Evolutionary conservation across 495 filamentous ascomycete genomes (phyloP).

Genomic region (Annulohypoxylon moriforme): DNA sequence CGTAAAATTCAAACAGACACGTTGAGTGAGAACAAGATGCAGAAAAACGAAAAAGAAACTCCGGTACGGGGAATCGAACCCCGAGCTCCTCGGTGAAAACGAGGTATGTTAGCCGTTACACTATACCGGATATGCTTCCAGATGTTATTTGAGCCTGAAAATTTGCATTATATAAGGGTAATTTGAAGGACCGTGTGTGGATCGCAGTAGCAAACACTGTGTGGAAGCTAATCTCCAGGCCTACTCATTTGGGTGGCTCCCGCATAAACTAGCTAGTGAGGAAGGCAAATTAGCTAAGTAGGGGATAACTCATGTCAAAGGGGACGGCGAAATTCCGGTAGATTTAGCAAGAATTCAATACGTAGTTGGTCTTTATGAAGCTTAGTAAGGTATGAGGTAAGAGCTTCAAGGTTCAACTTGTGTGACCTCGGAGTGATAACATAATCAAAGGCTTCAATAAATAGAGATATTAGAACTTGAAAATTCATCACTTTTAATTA

Average conservation of each 20-base stretch:
- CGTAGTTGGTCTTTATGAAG: too few species aligned
- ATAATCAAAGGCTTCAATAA: too few species aligned
- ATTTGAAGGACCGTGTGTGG: not conserved
- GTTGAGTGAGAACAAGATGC: not conserved
- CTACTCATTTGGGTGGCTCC: not conserved
- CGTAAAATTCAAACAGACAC: not conserved
- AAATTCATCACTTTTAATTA: too few species aligned
- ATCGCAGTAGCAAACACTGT: not conserved
- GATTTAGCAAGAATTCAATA: not conserved
- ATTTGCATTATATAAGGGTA: not conserved
- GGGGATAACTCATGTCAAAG: not conserved
- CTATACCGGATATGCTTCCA: conserved; percentile 37
- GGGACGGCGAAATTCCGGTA: not conserved
- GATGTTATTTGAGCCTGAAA: not conserved
- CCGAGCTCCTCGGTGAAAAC: conserved; percentile 59
- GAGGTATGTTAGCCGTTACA: conserved; percentile 49
- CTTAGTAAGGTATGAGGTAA: not conserved
- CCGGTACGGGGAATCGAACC: conserved; percentile 65
- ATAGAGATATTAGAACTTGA: too few species aligned
- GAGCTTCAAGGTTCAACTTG: too few species aligned
- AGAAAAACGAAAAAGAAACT: conserved; percentile 39
- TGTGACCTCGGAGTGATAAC: too few species aligned
- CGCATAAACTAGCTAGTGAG: not conserved
- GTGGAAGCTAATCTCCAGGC: not conserved
- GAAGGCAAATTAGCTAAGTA: not conserved